A percentile compares a stretch with the other conserved stretches of the same genome.
Evolutionary conservation across 139 green algal species (phyloP).

Genomic region (Chlorella sp.): DNA sequence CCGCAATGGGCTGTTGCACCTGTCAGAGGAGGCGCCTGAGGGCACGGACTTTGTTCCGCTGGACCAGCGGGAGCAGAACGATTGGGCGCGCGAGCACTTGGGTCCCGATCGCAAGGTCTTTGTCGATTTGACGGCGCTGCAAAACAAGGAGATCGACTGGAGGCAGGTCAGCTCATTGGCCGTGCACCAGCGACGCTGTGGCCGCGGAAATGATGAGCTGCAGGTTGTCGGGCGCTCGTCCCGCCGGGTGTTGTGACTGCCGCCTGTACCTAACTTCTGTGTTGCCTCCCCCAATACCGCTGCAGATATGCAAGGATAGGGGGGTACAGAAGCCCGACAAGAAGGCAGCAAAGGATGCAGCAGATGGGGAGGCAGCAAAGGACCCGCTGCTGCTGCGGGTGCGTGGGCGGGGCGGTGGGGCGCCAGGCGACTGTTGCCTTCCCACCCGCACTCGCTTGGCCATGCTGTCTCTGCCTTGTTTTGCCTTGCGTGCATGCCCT

Average conservation of each 20-base stretch:
- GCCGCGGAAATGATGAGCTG: background rate
- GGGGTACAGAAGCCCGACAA: conserved; percentile 14
- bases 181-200: background rate
- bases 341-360: background rate
- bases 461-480: background rate
- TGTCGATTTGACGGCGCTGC: background rate
- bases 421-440: background rate
- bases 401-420: background rate
- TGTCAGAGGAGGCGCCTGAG: background rate
- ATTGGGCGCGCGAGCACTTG: conserved; percentile 23
- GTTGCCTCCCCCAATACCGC: background rate
- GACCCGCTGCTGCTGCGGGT: conserved; percentile 27
- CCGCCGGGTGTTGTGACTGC: background rate
- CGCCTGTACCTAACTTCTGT: background rate
- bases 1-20: background rate
- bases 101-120: conserved; percentile 26
- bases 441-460: background rate
- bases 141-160: conserved; percentile 23
- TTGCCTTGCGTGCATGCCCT: background rate
- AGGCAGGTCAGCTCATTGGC: background rate
- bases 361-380: background rate
- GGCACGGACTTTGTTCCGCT: background rate
- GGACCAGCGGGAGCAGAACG: conserved; percentile 2
- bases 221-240: background rate
- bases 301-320: conserved; percentile 20